These are phyloP conservation scores for Garcileccinum viscosum DNA, from an alignment of 1,284 basidiomycete genomes.

Conservation along the genomic window DNA sequence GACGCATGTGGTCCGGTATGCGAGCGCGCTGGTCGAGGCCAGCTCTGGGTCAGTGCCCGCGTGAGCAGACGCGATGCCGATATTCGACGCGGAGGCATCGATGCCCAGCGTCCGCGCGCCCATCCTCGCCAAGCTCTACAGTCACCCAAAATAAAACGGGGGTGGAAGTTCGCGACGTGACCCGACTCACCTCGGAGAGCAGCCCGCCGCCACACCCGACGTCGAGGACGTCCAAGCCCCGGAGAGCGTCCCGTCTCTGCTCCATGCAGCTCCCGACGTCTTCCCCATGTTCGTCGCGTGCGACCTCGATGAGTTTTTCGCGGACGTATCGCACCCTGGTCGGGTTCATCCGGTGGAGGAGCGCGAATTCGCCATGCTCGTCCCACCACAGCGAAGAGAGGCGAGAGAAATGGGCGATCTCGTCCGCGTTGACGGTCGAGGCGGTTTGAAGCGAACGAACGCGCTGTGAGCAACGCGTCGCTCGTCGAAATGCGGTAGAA, in stretches of 20 bases:
- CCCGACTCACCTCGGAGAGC: slow-evolving; percentile 77
- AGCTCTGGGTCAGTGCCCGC: slow-evolving; percentile 79
- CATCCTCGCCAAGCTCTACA: slow-evolving; percentile 83
- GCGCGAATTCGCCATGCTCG: slow-evolving; percentile 88
- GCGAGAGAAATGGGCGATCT: slow-evolving; percentile 92
- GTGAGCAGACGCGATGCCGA: slow-evolving; percentile 86
- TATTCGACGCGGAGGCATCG: slow-evolving; percentile 89
- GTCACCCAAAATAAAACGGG: slow-evolving; percentile 3
- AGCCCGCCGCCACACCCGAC: slow-evolving; percentile 97
- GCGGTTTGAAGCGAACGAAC: slow-evolving; percentile 32
- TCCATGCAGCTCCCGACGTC: slow-evolving; percentile 37
- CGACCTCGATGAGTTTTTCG: slow-evolving; percentile 73
- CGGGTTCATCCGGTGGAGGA: slow-evolving; percentile 97
- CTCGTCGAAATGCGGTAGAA: slow-evolving; percentile 25
- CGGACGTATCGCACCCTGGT: slow-evolving; percentile 85
- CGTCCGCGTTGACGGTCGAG: slow-evolving; percentile 71
- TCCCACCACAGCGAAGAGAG: slow-evolving; percentile 98
- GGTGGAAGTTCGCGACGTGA: background rate
- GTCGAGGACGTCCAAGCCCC: slow-evolving; percentile 76
- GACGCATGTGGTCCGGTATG: slow-evolving; percentile 81
- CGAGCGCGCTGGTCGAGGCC: slow-evolving; percentile 42
- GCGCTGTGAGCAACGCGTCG: slow-evolving; percentile 11
- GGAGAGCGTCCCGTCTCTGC: slow-evolving; percentile 49
- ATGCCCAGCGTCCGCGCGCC: slow-evolving; percentile 89
- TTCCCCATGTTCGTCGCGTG: slow-evolving; percentile 58